Evolutionary conservation across 1,139 yeast genomes (phyloP), one percentile per base, ranked within the genome.

Genomic region (Hemisphaericaspora xylofermentans): DNA sequence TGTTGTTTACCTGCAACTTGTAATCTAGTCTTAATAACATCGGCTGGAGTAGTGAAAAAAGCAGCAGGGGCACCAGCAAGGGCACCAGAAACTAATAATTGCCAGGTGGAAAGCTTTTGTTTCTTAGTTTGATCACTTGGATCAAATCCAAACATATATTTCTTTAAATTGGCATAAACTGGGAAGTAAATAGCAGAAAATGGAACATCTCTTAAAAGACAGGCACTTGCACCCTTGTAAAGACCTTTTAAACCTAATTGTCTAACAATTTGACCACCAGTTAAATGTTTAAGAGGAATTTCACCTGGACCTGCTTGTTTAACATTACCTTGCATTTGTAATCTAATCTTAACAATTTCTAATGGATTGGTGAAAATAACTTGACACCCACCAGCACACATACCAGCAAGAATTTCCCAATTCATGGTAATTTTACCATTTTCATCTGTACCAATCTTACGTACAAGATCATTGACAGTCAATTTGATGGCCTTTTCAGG

Each of bases 51-150:
- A 4, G 98, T 91, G 55, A 91, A 72, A 63, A 86, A 91, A 5
- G 98, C 98, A 29, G 98, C 95, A 10, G 98, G 98, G 68, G 95
- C 89, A 61, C 98, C 98, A 16, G 98, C 98, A 53, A 91, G 64
- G 10, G 96, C 98, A 65, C 98, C 98, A 48, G 95, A 80, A 14
- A 80, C 63, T 49, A 93, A 77, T 53, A 93, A 71, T 64, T 93
- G 95, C 84, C 91, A 82, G 19, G 95, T 79, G 48, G 80, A 80
- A 47, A 93, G 76, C 38, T 49, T 56, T 42, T 71, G 75, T 51
- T 75, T 71, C 53, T 71, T 73, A 44, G 66, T 64, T 15, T 72
- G 65, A 54, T 70, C 74, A 41, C 59, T 58, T 6, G 96, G 96
- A 53, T 93, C 96, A 58, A 86, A 93, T 43, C 86, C 80, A 64